Evolutionary conservation across 129 eudicot genomes (phyloP), one percentile per base, ranked within the genome.

Genomic region (Arctium minus): DNA sequence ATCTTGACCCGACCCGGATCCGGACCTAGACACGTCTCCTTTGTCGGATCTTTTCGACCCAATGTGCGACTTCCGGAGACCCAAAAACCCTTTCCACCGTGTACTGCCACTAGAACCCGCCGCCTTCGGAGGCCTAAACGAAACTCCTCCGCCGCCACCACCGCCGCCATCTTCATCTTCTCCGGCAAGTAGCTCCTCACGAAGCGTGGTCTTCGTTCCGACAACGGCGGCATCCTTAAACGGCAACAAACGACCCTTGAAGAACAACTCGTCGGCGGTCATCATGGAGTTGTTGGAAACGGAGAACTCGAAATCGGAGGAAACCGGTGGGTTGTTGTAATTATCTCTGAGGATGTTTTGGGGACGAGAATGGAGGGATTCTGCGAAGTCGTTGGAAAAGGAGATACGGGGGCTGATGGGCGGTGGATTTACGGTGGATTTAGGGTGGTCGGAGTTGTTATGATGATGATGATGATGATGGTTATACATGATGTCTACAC

Each of bases 291-390:
- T 86, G 46, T 73, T 87, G 0, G 91, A 70, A 29, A 91, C 97
- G 29, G 95, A 90, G 17, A 94, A 94, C 86, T 94, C 98, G 29
- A 94, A 94, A 75, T 94, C 98, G 6, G 97, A 88, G 18, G 95
- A 90, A 2, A 87, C 91, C 0, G 96, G 96, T 0, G 92, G 87
- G 35, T 78, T 71, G 86, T n/a, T 31, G 48, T 56, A 56, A 15
- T 22, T 22, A 22, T 85, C 85, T 29, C 86, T 40, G 80, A 15
- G 83, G 78, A 86, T 69, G 9, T 46, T 46, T 81, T 68, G 84
- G 10, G 64, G 79, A 11, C 83, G 87, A 33, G 78, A 70, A 48
- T 76, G 81, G 79, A 69, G 76, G 6, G 97, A 83, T 46, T 92
- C 94, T 0, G 90, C 92, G 82, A 94, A 94, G 77, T 94, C 98